A percentile compares a stretch with the other conserved stretches of the same genome.
These are phyloP conservation scores for Yamadazyma songkhlaensis DNA, from an alignment of 1,139 yeast genomes.

Conservation along the genomic window DNA sequence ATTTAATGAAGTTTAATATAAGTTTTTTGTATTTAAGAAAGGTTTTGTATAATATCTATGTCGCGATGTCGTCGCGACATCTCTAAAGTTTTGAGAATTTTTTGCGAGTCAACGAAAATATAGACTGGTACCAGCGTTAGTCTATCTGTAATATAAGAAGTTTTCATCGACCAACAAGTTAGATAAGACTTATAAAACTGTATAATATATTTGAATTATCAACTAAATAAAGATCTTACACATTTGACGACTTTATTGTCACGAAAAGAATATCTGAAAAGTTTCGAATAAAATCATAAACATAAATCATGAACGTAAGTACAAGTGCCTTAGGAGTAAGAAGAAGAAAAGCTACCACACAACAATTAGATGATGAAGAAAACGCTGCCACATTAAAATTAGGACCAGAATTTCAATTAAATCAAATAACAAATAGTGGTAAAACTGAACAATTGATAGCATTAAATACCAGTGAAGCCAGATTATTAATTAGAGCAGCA, in stretches of 20 bases:
- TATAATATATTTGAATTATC: too few species aligned
- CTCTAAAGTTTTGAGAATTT: background rate
- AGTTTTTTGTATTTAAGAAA: background rate
- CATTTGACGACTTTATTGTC: too few species aligned
- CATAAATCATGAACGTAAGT: conserved; percentile 68
- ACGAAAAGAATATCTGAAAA: too few species aligned
- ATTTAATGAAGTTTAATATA: conserved; percentile 2
- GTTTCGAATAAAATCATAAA: background rate
- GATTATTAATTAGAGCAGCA: conserved; percentile 87
- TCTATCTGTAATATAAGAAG: background rate
- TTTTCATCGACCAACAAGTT: too few species aligned
- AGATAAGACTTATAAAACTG: too few species aligned
- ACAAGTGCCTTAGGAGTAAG: conserved; percentile 86
- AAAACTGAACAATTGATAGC: conserved; percentile 76
- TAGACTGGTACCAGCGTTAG: background rate
- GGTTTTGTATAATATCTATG: too few species aligned
- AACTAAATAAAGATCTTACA: too few species aligned
- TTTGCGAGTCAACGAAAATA: conserved; percentile 4
- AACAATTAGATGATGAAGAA: conserved; percentile 77
- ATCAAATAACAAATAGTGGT: conserved; percentile 80
- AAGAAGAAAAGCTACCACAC: conserved; percentile 57
- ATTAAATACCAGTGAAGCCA: conserved; percentile 82
- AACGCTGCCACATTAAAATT: conserved; percentile 82
- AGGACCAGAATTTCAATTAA: conserved; percentile 88
- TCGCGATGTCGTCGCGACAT: too few species aligned